Conservation (phyloP, 306 rosid species). For the Crotalaria pallida region DNA sequence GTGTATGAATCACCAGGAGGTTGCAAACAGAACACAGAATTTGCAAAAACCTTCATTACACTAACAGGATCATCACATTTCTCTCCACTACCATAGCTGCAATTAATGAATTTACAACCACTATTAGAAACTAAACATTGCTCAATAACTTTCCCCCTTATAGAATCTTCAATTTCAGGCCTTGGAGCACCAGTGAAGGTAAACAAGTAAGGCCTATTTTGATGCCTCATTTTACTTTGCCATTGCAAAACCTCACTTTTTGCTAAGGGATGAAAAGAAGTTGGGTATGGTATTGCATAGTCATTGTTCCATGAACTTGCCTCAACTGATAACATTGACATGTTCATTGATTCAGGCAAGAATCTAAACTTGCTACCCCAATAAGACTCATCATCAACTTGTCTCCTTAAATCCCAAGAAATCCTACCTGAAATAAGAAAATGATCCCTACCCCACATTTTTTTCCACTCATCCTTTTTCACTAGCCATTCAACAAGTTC, state of each 20-base stretch:
- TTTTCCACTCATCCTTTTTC: slow-evolving; percentile 51
- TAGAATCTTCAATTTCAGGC: slow-evolving; percentile 48
- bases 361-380: slow-evolving; percentile 90
- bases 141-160: slow-evolving; percentile 58
- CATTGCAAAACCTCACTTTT: slow-evolving; percentile 35
- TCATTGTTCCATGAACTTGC: slow-evolving; percentile 87
- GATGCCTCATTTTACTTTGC: slow-evolving; percentile 46
- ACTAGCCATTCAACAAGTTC: slow-evolving; percentile 53
- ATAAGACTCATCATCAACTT: slow-evolving; percentile 38
- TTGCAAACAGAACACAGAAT: slow-evolving; percentile 71
- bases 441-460: slow-evolving; percentile 84
- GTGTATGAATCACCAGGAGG: slow-evolving; percentile 90
- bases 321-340: slow-evolving; percentile 86
- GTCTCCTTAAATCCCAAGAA: slow-evolving; percentile 90
- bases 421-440: slow-evolving; percentile 80
- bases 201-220: slow-evolving; percentile 44
- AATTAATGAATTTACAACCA: slow-evolving; percentile 55
- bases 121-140: slow-evolving; percentile 52
- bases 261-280: slow-evolving; percentile 60
- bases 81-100: slow-evolving; percentile 38
- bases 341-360: slow-evolving; percentile 64
- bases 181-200: slow-evolving; percentile 81
- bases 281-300: slow-evolving; percentile 79
- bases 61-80: slow-evolving; percentile 59
- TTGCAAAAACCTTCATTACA: slow-evolving; percentile 55